Base-by-base conservation (phyloP, 2,329 filamentous ascomycete genomes). In the Sporothrix brasiliensis region DNA sequence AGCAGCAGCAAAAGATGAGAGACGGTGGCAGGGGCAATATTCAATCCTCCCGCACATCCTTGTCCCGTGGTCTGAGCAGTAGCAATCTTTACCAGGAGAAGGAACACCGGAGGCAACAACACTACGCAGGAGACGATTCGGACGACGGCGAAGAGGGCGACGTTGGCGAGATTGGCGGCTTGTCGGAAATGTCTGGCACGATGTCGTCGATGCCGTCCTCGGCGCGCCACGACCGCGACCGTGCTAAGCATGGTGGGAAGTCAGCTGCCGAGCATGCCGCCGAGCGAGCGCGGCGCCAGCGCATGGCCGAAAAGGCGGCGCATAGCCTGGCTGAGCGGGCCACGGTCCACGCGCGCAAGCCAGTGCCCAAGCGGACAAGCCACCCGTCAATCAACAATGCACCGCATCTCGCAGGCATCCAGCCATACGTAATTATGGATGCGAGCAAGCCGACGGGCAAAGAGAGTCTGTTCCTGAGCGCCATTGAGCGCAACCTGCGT, bases 381-480 rank as follows among this genome's bases (percentile, higher is more conserved):
- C 84, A 87, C 76, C 87, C 88, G 0, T 87, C 86, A 14, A 77
- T 83, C 71, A 90, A 89, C 77, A 78, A 81, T 56, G 83, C 88
- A 16, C 78, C 82, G 19, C 87, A 90, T 76, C 83, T 90, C n/a
- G 81, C 83, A 10, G 82, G 83, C 56, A 80, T 89, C 34, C 79
- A 82, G 9, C 89, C 91, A 2, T 87, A 91, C 75, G 83, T 94
- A 69, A 91, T 97, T 71, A 83, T 92, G 27, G 90, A 92, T 72
- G 92, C 94, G 1, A 91, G 92, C 73, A 90, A 91, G 74, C 91
- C 93, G 1, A 92, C 90, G 1, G 89, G 91, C 16, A 84, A 90
- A 60, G 93, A 97, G 79, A 91, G 90, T 1, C 85, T 91, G 21
- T 97, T 89, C 76, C 81, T 90, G 14, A 83, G 83, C n/a, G 86